Evolutionary conservation across 495 filamentous ascomycete genomes (phyloP), one percentile per base, ranked within the genome.

Genomic region (Penicillium nucicola): DNA sequence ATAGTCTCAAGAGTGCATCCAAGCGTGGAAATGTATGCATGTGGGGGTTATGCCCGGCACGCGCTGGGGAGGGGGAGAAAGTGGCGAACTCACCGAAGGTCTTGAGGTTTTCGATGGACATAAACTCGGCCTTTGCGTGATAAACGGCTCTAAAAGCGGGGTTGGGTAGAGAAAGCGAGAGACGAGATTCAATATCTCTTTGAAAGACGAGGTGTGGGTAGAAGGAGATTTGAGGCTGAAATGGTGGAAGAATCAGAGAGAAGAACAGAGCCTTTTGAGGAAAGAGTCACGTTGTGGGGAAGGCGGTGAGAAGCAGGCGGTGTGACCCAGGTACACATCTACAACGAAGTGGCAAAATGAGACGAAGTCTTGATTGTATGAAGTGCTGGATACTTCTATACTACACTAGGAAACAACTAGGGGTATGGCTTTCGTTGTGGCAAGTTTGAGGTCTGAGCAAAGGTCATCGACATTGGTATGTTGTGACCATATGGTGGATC

Each of bases 41-140:
- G 17, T 22, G 30, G 41, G 38, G 11, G 31, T 35, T 48, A 33
- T 22, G 42, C 40, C 45, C 23, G 35, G 49, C 46, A 49, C 45
- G 48, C 58, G 50, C 53, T 35, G 20, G 52, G 60, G 49, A 53
- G 60, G 49, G 62, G 51, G 53, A 58, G 56, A 52, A 62, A 60
- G 57, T 69, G 67, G 61, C 56, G 56, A 58, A 82, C 91, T 76
- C 73, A 96, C 92, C 93, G 87, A 92, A 93, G 84, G 90, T 87
- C 85, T 95, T 96, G 78, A 97, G 89, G 84, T 97, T 97, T 93
- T 96, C 88, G 90, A 96, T 96, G 86, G 91, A 95, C 92, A 96
- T 97, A 95, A 95, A 96, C 88, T 90, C 77, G 76, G 69, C 68
- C 68, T 77, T 72, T 75, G 49, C 30, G 53, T 60, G 37, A 49